A percentile compares a stretch with the other conserved stretches of the same genome.
phyloP scores from a whole-genome alignment of 2,329 filamentous ascomycete species.

The Canariomyces notabilis region DNA sequence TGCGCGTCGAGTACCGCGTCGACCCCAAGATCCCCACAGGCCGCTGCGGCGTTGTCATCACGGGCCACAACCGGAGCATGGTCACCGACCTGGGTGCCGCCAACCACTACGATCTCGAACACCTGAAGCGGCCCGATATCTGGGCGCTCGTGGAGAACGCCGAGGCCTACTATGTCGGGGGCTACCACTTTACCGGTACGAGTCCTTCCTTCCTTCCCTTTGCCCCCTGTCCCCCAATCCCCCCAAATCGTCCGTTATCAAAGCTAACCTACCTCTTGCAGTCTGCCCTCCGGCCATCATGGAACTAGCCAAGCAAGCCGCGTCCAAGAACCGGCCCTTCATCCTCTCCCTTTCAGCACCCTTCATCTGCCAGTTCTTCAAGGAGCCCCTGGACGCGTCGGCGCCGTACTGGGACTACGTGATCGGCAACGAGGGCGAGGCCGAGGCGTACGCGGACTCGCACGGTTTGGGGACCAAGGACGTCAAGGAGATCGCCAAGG shows the following conservation, averaged over 20 bases:
- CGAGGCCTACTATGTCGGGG: slow-evolving; percentile 86
- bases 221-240: not conserved
- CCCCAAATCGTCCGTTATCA: not conserved
- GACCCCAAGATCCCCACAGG: slow-evolving; percentile 81
- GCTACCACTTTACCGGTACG: slow-evolving; percentile 82
- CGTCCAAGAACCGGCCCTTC: slow-evolving; percentile 83
- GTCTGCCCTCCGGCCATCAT: slow-evolving; percentile 88
- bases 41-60: slow-evolving; percentile 94
- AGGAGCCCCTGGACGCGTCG: slow-evolving; percentile 82
- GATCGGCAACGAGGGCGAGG: slow-evolving; percentile 96
- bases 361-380: slow-evolving; percentile 97
- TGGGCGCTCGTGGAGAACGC: slow-evolving; percentile 90
- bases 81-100: slow-evolving; percentile 93
- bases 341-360: slow-evolving; percentile 89
- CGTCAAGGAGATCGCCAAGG: slow-evolving; percentile 77
- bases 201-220: not conserved
- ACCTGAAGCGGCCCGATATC: slow-evolving; percentile 84
- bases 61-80: slow-evolving; percentile 90
- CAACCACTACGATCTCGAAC: slow-evolving; percentile 93
- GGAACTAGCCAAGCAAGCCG: slow-evolving; percentile 86
- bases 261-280: not conserved
- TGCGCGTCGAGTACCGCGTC: slow-evolving; percentile 91
- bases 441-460: slow-evolving; percentile 76
- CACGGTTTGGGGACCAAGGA: slow-evolving; percentile 71
- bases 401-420: slow-evolving; percentile 93